These are phyloP conservation scores for Zygosaccharomyces gambellarensis DNA, from an alignment of 805 yeast species.

Conservation along the genomic window DNA sequence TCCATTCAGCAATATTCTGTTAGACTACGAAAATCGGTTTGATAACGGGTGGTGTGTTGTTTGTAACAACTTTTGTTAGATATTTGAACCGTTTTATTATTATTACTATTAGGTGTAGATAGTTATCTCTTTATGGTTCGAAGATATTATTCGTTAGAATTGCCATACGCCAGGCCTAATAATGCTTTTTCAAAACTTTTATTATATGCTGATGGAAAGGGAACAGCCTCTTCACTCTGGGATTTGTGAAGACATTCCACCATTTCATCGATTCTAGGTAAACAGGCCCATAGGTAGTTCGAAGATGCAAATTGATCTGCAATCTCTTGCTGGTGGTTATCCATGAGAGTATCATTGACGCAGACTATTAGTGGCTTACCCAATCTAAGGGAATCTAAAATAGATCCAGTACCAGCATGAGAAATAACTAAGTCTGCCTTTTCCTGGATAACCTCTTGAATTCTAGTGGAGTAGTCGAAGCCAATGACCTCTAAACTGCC, in stretches of 20 bases:
- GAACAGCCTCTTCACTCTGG: constrained; percentile 2
- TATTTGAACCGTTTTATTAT: too few species aligned
- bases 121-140: neutral
- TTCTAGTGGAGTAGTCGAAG: constrained; percentile 42
- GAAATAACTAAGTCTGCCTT: constrained; percentile 62
- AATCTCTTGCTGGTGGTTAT: constrained; percentile 79
- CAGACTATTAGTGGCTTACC: constrained; percentile 61
- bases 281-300: constrained; percentile 30
- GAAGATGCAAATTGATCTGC: constrained; percentile 49
- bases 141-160: neutral
- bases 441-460: constrained; percentile 38
- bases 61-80: too few species aligned
- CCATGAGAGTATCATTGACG: constrained; percentile 68
- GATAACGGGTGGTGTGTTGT: too few species aligned
- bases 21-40: too few species aligned
- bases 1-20: too few species aligned
- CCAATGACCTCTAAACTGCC: constrained; percentile 38
- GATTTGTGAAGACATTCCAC: constrained; percentile 10
- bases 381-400: constrained; percentile 65
- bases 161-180: constrained; percentile 5
- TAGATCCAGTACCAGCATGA: constrained; percentile 92
- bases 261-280: constrained; percentile 11
- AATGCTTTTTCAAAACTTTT: constrained; percentile 13
- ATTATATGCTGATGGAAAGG: constrained; percentile 18
- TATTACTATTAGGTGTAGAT: neutral